Base-by-base conservation (phyloP, 768 basidiomycete species). In the Serendipita vermifera region DNA sequence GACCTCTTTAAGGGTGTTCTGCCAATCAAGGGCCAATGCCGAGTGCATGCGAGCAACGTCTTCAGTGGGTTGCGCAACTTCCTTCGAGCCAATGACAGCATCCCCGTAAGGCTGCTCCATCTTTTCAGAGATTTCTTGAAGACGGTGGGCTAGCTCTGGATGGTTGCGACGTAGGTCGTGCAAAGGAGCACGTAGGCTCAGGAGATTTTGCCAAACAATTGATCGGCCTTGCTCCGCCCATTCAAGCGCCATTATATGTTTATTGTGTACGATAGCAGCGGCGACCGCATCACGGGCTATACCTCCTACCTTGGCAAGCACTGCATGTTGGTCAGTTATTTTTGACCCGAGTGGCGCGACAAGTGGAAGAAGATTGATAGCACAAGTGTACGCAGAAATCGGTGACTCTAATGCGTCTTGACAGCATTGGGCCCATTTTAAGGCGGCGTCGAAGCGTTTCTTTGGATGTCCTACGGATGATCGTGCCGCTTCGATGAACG, bases 171-270 rank as follows among this genome's bases (percentile, higher is more conserved):
- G 48, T n/a, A 68, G 61, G 36, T 60, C 57, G 46, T 68, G 65
- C 2, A 66, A 32, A 5, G 66, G 62, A 3, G 64, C 60, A 3
- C 63, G 62, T 11, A 66, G 62, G 29, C 64, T 58, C 17, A 61
- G 48, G 4, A 66, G 33, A 38, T 68, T 64, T 20, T 58, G 61
- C 67, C 67, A 68, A 6, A 65, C 61, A 13, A 65, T 55, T 7
- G 62, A 62, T 2, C 64, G 63, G 2, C 66, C 64, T 39, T 67
- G 63, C 41, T 69, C 67, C 40, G 65, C 39, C 61, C 66, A 64
- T 59, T 66, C 64, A 9, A 67, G 24, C 3, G 65, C 66, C 31
- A 36, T 53, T 36, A 59, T 40, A 22, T 22, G 22, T 22, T 61
- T 5, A 5, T 41, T 5, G 26, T 7, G 6, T 6, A 5, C 5